phyloP scores from a whole-genome alignment of 2,329 filamentous ascomycete species.

The Aspergillus vadensis region DNA sequence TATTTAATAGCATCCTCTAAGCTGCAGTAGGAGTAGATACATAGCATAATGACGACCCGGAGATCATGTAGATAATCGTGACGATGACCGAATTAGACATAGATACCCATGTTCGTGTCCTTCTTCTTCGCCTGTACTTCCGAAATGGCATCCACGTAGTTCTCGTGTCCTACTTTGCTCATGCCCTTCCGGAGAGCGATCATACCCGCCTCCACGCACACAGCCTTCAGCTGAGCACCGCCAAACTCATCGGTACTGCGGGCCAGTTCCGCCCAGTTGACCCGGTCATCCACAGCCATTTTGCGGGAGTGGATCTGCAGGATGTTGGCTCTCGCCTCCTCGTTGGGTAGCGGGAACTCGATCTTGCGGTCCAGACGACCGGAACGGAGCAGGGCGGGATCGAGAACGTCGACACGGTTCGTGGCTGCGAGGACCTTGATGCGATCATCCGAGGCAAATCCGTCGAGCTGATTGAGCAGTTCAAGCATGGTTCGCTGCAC shows the following conservation, averaged over 20 bases:
- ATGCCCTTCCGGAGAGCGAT: slow-evolving; percentile 93
- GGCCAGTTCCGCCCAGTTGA: slow-evolving; percentile 96
- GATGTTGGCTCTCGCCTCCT: slow-evolving; percentile 96
- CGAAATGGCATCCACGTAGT: slow-evolving; percentile 97
- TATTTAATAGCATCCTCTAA: background rate
- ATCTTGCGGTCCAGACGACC: slow-evolving; percentile 95
- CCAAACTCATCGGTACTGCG: slow-evolving; percentile 98
- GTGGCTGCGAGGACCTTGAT: slow-evolving; percentile 96
- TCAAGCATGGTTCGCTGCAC: slow-evolving; percentile 99
- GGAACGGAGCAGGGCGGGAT: slow-evolving; percentile 86
- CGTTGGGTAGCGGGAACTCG: slow-evolving; percentile 96
- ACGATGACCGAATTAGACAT: slow-evolving; percentile 35
- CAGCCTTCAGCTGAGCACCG: slow-evolving; percentile 95
- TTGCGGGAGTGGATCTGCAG: slow-evolving; percentile 96
- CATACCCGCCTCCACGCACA: slow-evolving; percentile 99
- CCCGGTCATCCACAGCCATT: slow-evolving; percentile 90
- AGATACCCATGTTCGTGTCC: slow-evolving; percentile 61
- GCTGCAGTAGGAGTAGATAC: background rate
- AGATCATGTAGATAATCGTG: slow-evolving; percentile 10
- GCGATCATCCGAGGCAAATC: slow-evolving; percentile 93
- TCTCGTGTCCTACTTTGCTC: slow-evolving; percentile 95
- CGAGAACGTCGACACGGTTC: slow-evolving; percentile 90
- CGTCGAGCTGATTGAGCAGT: slow-evolving; percentile 95
- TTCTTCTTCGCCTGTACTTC: slow-evolving; percentile 92
- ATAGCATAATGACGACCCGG: slow-evolving; percentile 1